A percentile compares a stretch with the other conserved stretches of the same genome.
These are phyloP conservation scores for Hydrangea macrophylla DNA, from an alignment of 148 eudicot genomes.

Conservation along the genomic window DNA sequence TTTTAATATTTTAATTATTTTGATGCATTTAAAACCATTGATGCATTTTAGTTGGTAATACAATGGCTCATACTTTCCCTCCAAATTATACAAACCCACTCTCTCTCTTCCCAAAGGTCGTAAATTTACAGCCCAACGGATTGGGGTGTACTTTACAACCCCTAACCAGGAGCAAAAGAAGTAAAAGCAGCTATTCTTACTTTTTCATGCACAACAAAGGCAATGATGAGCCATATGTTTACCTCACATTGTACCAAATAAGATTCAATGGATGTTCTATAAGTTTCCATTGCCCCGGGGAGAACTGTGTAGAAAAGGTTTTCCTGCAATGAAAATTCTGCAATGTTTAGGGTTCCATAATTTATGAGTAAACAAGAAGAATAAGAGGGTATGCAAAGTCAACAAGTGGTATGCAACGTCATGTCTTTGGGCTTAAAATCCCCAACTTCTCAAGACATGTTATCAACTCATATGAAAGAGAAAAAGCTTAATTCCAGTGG, in stretches of 20 bases:
- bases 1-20: too few relatives aligned
- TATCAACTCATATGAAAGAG: not conserved
- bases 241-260: slow-evolving; percentile 64
- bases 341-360: slow-evolving; percentile 2
- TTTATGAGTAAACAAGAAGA: not conserved
- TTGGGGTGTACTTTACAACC: too few relatives aligned
- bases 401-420: not conserved
- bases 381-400: not conserved
- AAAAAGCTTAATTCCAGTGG: not conserved
- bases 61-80: too few relatives aligned
- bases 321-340: slow-evolving; percentile 48
- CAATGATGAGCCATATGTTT: not conserved
- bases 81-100: too few relatives aligned
- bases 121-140: not conserved
- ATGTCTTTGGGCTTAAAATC: not conserved
- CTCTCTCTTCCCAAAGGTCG: too few relatives aligned
- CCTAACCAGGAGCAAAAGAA: slow-evolving; percentile 3
- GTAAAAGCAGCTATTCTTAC: not conserved
- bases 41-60: too few relatives aligned
- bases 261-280: slow-evolving; percentile 67
- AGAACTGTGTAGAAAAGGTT: slow-evolving; percentile 70
- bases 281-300: slow-evolving; percentile 71
- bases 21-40: too few relatives aligned
- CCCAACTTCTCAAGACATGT: not conserved
- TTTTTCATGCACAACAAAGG: not conserved